These are phyloP conservation scores for Pichia sp. DNA, from an alignment of 1,139 yeast genomes.

Conservation along the genomic window DNA sequence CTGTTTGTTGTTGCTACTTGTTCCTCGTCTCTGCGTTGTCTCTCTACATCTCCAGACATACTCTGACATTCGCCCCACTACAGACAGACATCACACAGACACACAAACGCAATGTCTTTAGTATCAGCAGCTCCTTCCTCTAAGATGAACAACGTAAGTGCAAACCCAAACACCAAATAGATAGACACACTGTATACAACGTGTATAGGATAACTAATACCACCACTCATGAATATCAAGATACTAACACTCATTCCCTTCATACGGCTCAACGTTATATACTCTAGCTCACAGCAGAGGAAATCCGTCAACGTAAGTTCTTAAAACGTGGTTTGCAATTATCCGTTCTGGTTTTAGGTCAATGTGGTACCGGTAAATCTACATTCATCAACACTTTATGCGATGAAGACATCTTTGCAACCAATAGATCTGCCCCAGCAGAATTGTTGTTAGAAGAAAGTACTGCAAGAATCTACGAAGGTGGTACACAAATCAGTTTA, in stretches of 20 bases:
- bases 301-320: constrained; percentile 56
- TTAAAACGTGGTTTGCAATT: constrained; percentile 57
- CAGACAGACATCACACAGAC: no score
- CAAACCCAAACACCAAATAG: no score
- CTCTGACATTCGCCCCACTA: no score
- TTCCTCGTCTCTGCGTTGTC: no score
- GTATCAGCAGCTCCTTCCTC: background rate
- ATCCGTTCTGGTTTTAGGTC: constrained; percentile 58
- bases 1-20: no score
- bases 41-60: no score
- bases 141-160: constrained; percentile 11
- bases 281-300: constrained; percentile 37
- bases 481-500: constrained; percentile 41
- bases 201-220: no score
- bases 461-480: constrained; percentile 35
- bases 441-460: constrained; percentile 27
- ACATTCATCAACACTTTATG: constrained; percentile 64
- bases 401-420: constrained; percentile 34
- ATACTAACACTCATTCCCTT: background rate
- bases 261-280: background rate
- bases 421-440: constrained; percentile 26
- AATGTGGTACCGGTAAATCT: constrained; percentile 60
- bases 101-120: constrained; percentile 2
- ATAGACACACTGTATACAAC: no score
- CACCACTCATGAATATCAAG: no score